A percentile compares a stretch with the other conserved stretches of the same genome.
Evolutionary conservation across 345 rosid species (phyloP).

Genomic region (Draba incana): DNA sequence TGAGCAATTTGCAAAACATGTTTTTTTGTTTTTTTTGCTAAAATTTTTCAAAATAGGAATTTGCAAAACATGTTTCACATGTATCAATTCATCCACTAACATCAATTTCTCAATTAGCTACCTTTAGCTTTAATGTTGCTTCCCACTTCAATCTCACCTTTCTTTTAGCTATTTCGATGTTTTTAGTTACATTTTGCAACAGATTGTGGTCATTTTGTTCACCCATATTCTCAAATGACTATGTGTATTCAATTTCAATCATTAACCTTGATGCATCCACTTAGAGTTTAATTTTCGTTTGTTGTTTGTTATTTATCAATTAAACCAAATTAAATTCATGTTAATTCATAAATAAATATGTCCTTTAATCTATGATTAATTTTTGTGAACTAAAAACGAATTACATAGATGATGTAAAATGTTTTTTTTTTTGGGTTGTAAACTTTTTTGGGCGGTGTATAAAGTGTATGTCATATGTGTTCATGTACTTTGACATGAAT

Average conservation of each 20-base stretch:
- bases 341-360: no score
- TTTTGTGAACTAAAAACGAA: no score
- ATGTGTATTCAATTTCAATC: background rate
- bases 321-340: background rate
- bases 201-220: background rate
- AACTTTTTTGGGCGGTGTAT: no score
- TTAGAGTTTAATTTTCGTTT: background rate
- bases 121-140: conserved; percentile 23
- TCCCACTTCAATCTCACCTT: conserved; percentile 9
- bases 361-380: no score
- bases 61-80: conserved; percentile 40
- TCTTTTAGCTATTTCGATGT: background rate
- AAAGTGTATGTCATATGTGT: no score
- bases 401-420: no score
- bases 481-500: no score
- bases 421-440: no score
- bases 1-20: conserved; percentile 32
- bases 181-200: background rate
- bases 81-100: conserved; percentile 33
- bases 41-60: no score
- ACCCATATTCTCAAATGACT: background rate
- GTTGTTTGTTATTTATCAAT: background rate
- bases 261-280: background rate
- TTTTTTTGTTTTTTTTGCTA: no score
- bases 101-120: conserved; percentile 21